Evolutionary conservation across 2,329 filamentous ascomycete species (phyloP), one percentile per base, ranked within the genome.

Genomic region (Apiospora koreana): DNA sequence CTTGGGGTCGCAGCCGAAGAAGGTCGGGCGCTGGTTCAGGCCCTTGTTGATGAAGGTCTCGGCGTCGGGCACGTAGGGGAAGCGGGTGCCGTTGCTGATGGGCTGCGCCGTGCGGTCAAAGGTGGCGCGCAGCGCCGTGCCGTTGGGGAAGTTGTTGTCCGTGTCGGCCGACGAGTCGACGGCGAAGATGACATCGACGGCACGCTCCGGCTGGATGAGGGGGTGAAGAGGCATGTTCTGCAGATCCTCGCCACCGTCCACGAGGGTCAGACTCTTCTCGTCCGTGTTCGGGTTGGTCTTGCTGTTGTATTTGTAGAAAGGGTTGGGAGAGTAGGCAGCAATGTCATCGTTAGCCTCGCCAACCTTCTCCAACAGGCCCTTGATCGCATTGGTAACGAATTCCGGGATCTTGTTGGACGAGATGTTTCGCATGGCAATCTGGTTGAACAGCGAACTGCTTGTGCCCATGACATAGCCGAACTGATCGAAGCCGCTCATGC

Each of bases 401-500:
- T 83, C 78, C 1, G 85, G 86, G 1, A 87, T 78, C 35, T 82
- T 80, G 12, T 79, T 76, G 7, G 79, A 75, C 45, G 79, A 80
- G 73, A 93, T 87, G 69, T 95, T 83, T 14, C 89, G 81, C 3
- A 94, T 84, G 23, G 97, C 81, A 75, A 93, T 88, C 75, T 90
- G 85, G 82, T 97, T 97, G 86, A 97, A 97, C 1, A 97, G 86
- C 0, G 93, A 92, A 1, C 91, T 94, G 28, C 92, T 94, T 0
- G 94, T 97, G 67, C 94, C 94, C 89, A 97, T 94, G 35, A 97
- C 84, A 77, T 89, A 97, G 8, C 93, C 93, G 31, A 88, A 88
- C 75, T 94, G 94, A 81, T 97, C 95, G 73, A 94, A 94, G 0
- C 95, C 95, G 9, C 87, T 85, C 21, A 97, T 86, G 77, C 95